A percentile compares a stretch with the other conserved stretches of the same genome.
Conservation (phyloP, 192 early-diverging fungal species). For the Podila verticillata region DNA sequence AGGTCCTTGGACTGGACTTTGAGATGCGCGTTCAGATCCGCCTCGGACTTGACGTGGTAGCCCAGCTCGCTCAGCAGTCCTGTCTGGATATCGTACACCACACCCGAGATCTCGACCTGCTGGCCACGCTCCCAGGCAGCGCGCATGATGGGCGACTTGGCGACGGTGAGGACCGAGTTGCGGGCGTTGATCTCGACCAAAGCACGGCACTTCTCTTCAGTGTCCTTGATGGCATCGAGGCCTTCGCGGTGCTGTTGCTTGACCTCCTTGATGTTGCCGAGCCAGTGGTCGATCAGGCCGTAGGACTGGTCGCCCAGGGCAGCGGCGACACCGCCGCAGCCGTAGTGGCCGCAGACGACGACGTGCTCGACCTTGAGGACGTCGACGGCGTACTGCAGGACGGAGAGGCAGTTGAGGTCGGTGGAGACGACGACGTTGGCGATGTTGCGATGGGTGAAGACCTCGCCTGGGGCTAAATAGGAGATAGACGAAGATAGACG, state of each 20-base stretch:
- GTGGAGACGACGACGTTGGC: conserved; percentile 88
- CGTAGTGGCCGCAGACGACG: conserved; percentile 89
- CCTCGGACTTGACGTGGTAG: conserved; percentile 17
- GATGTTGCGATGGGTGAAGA: conserved; percentile 98
- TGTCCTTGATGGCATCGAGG: conserved; percentile 43
- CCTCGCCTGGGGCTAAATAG: conserved; percentile 71
- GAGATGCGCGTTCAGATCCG: conserved; percentile 24
- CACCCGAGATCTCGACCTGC: conserved; percentile 70
- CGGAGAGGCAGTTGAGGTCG: conserved; percentile 85
- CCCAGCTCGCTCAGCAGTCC: conserved; percentile 54
- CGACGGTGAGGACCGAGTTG: conserved; percentile 76
- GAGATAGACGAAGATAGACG: neutral
- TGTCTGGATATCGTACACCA: conserved; percentile 72
- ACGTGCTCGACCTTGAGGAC: conserved; percentile 93
- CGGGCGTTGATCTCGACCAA: conserved; percentile 80
- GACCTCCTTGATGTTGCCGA: conserved; percentile 85
- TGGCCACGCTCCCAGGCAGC: conserved; percentile 86
- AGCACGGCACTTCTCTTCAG: conserved; percentile 55
- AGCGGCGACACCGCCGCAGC: conserved; percentile 76
- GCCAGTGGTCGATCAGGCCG: conserved; percentile 91
- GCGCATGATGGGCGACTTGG: conserved; percentile 78
- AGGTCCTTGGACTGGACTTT: conserved; percentile 24
- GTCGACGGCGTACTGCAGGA: conserved; percentile 94
- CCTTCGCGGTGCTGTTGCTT: conserved; percentile 58
- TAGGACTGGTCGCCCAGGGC: conserved; percentile 66